Base-by-base conservation (phyloP, 352 stramenopile species). In the Phytophthora meadii region DNA sequence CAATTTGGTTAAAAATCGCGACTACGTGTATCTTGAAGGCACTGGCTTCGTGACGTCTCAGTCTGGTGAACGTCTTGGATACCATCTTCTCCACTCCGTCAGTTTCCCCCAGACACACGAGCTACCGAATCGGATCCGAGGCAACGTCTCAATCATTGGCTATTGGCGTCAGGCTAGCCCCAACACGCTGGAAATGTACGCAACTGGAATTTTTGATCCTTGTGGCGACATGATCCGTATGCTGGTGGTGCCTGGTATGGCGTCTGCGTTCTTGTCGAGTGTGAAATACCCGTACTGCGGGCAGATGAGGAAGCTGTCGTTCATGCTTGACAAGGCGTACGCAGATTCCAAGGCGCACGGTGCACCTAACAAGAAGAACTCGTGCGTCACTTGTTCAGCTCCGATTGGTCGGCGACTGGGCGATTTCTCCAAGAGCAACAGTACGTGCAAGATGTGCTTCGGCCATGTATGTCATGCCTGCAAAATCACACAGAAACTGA, bases 111-210 rank as follows among this genome's bases (percentile, higher is more conserved):
- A 68, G 19, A 68, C 60, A 17, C 68, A 69, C 42, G 36, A 47
- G 2, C 50, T 75, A 1, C 71, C 65, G 28, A 70, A 70, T 50
- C 77, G 74, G 1, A 45, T 84, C 6, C 78, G 78, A 41, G 65
- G 72, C 3, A 57, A 76, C 50, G 47, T 85, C 27, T 87, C 80
- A 12, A 69, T 68, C 27, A 65, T 64, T 14, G 63, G 36, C 48
- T 74, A 85, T 48, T 88, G 71, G 59, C 75, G 77, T 2, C 79
- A 88, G 54, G 46, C 62, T 24, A 51, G n/a, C 9, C 17, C 71
- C 25, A 75, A 76, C 39, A 63, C 49, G 9, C 70, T 86, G 9
- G 74, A 88, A 47, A 54, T 82, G 17, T 86, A 84, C 57, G 62
- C 70, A 8, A 68, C 56, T 0, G 67, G 68, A 6, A 68, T 76